Conservation (phyloP, 805 yeast species). For the Cyberlindnera misumaiensis region DNA sequence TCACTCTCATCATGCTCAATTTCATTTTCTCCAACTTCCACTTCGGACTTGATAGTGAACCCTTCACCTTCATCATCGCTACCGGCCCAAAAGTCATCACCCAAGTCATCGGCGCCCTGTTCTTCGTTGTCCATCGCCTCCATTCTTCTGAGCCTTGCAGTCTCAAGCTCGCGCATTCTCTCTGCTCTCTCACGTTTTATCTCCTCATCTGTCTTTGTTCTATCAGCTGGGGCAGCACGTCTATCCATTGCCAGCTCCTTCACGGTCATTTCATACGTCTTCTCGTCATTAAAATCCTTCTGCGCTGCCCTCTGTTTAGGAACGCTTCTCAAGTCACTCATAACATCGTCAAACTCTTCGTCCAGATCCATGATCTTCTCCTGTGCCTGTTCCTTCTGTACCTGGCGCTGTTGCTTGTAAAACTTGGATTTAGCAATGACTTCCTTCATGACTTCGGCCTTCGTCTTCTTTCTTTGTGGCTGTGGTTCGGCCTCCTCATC, state of each 20-base stretch:
- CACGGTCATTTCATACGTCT: constrained; percentile 59
- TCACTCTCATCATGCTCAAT: constrained; percentile 24
- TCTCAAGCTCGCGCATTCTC: constrained; percentile 56
- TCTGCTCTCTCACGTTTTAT: constrained; percentile 51
- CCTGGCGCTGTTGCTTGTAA: constrained; percentile 70
- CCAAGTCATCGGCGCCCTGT: constrained; percentile 59
- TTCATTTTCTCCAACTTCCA: constrained; percentile 16
- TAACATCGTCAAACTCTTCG: constrained; percentile 64
- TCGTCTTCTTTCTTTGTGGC: constrained; percentile 56
- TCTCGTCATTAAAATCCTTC: constrained; percentile 30
- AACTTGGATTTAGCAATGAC: constrained; percentile 77
- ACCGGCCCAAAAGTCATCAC: constrained; percentile 62
- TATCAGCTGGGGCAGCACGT: constrained; percentile 74
- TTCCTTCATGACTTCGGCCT: constrained; percentile 82
- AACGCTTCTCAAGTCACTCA: constrained; percentile 41
- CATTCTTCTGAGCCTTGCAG: constrained; percentile 68
- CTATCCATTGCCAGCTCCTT: constrained; percentile 62
- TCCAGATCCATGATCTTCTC: constrained; percentile 61
- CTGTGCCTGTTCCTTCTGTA: constrained; percentile 51
- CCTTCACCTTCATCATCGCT: constrained; percentile 41
- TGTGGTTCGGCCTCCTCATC: constrained; percentile 29
- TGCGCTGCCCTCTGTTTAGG: constrained; percentile 24
- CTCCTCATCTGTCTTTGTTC: constrained; percentile 77
- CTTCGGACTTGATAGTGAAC: constrained; percentile 33
- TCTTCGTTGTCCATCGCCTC: constrained; percentile 48